phyloP scores from a whole-genome alignment of 495 filamentous ascomycete species.

The Zalerion maritima region DNA sequence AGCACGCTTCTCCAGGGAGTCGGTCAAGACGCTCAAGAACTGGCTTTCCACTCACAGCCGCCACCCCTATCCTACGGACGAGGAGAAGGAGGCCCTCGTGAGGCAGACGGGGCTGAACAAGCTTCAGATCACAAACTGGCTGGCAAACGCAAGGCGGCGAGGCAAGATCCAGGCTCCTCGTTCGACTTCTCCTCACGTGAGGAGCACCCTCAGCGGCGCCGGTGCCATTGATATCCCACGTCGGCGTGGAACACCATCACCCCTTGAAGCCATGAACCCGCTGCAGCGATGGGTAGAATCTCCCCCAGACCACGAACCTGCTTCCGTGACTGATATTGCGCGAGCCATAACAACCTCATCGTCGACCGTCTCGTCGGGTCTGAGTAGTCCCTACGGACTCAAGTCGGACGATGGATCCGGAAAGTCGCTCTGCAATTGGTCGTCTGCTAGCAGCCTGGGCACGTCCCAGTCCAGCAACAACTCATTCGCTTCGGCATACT shows the following conservation, averaged over 20 bases:
- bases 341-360: conserved; percentile 50
- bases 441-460: conserved; percentile 58
- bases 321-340: conserved; percentile 62
- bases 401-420: conserved; percentile 53
- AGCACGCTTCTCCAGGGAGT: conserved; percentile 55
- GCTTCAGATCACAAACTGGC: conserved; percentile 72
- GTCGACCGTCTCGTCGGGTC: conserved; percentile 34
- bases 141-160: conserved; percentile 69
- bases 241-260: conserved; percentile 28
- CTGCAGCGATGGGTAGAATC: conserved; percentile 77
- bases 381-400: conserved; percentile 37
- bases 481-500: conserved; percentile 62
- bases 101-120: conserved; percentile 57
- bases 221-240: conserved; percentile 54
- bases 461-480: conserved; percentile 53
- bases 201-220: conserved; percentile 29
- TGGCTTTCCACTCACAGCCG: conserved; percentile 63
- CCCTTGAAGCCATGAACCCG: conserved; percentile 57
- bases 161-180: conserved; percentile 51
- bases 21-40: conserved; percentile 57
- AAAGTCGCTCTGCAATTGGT: conserved; percentile 51
- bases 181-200: conserved; percentile 42
- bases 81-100: conserved; percentile 63
- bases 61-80: conserved; percentile 69
- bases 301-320: conserved; percentile 77